Evolutionary conservation across 768 basidiomycete genomes (phyloP).

Genomic region (Fibroporia radiculosa): DNA sequence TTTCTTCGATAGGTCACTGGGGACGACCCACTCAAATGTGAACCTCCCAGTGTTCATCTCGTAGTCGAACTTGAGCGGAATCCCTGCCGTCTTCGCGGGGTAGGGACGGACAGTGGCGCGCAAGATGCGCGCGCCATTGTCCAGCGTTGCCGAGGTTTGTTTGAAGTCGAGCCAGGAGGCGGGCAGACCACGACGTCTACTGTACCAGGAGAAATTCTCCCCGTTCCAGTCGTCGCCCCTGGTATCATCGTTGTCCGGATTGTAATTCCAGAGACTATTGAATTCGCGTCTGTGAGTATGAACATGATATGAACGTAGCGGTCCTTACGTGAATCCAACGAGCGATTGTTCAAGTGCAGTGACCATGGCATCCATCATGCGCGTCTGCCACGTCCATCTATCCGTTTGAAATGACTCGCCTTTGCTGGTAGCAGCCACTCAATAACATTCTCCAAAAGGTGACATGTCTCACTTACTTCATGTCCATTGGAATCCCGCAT

Average conservation of each 20-base stretch:
- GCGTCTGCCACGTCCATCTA: constrained; percentile 73
- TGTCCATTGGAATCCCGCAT: constrained; percentile 93
- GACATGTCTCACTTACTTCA: constrained; percentile 67
- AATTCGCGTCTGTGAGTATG: background rate
- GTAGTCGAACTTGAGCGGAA: constrained; percentile 67
- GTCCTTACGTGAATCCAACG: constrained; percentile 75
- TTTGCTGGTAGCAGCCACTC: constrained; percentile 34
- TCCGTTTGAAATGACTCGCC: constrained; percentile 65
- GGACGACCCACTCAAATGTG: constrained; percentile 53
- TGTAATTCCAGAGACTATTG: constrained; percentile 90
- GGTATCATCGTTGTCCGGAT: constrained; percentile 74
- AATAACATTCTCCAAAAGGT: background rate
- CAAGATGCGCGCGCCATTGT: constrained; percentile 77
- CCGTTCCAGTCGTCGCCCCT: constrained; percentile 90
- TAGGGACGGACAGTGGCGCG: constrained; percentile 83
- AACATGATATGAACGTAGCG: background rate
- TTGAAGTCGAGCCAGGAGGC: constrained; percentile 45
- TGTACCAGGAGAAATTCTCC: constrained; percentile 97
- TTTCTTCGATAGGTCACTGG: constrained; percentile 9
- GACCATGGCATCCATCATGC: constrained; percentile 94
- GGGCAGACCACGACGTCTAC: constrained; percentile 48
- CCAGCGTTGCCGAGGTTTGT: constrained; percentile 62
- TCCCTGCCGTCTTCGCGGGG: constrained; percentile 82
- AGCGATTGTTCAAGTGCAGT: constrained; percentile 71
- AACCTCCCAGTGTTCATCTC: constrained; percentile 70